Evolutionary conservation across 352 stramenopile species (phyloP), one percentile per base, ranked within the genome.

Genomic region (Phytophthora idaei): DNA sequence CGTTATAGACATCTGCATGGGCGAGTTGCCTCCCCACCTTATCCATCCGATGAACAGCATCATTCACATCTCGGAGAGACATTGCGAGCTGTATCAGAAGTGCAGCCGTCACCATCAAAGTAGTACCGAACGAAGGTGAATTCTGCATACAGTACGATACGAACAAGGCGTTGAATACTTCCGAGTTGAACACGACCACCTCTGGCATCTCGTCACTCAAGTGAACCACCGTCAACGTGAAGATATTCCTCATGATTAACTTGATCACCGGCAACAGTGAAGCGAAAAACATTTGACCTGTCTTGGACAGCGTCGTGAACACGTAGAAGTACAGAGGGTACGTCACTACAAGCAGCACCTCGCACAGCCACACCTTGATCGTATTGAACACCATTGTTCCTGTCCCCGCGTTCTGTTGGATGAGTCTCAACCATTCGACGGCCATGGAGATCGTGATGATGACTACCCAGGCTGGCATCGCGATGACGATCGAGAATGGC

Each of bases 111-210:
- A 80, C 42, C 53, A 60, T 60, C 0, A 71, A 10, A 5, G 58
- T 67, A 0, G 57, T 62, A 7, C 64, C 63, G 9, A 69, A 44
- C 1, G 64, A 73, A 1, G 69, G 69, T 3, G 56, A 61, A 14
- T 59, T 76, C 15, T 73, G 64, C 57, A 76, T 73, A 12, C 69
- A 67, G 55, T 70, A 76, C 0, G 69, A 67, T 4, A 73, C 44
- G 15, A 76, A 76, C 5, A 73, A 36, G 12, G 64, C 42, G 31
- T 69, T 76, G 50, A 70, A 76, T 0, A 73, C 39, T 10, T 76
- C 69, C 15, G 49, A 53, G 25, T 76, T 76, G 42, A 70, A 69
- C 6, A 67, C 47, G 7, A 76, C 50, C 2, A 72, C 46, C 42
- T 69, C 64, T 0, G 64, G 61, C 54, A 69, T 63, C 25, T 76